Percentiles rank a stretch among this genome's conserved stretches.
These are phyloP conservation scores for Eucalyptus polybractea DNA, from an alignment of 345 rosid species.

Conservation along the genomic window DNA sequence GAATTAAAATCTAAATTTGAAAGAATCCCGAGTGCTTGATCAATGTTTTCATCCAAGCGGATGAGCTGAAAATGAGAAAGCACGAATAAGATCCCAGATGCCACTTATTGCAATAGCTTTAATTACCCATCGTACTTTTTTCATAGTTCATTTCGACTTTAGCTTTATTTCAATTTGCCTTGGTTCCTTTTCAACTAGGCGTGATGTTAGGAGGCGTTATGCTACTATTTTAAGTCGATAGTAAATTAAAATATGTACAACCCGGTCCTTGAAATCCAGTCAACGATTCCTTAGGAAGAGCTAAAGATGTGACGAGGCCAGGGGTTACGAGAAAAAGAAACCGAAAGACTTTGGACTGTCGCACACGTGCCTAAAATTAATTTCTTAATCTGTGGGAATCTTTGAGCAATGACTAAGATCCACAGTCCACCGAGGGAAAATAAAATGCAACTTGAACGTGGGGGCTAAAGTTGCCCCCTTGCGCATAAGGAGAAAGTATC, in stretches of 20 bases:
- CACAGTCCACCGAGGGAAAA: background rate
- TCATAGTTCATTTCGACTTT: background rate
- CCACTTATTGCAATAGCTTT: background rate
- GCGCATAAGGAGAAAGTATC: background rate
- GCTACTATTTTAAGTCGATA: background rate
- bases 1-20: background rate
- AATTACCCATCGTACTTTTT: background rate
- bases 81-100: background rate
- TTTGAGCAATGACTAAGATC: background rate
- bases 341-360: background rate
- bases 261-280: background rate
- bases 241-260: background rate
- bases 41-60: background rate
- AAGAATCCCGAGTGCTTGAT: background rate
- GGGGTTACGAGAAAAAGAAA: background rate
- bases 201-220: background rate
- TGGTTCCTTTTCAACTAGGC: background rate
- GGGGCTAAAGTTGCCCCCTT: background rate
- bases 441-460: background rate
- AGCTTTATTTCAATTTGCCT: background rate
- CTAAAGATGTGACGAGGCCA: background rate
- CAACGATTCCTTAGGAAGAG: background rate
- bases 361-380: background rate
- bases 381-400: background rate
- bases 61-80: background rate